Percentiles rank a stretch among this genome's conserved stretches.
These are phyloP conservation scores for Pseudophaeomoniella oleicola DNA, from an alignment of 2,329 filamentous ascomycete genomes.

Conservation along the genomic window DNA sequence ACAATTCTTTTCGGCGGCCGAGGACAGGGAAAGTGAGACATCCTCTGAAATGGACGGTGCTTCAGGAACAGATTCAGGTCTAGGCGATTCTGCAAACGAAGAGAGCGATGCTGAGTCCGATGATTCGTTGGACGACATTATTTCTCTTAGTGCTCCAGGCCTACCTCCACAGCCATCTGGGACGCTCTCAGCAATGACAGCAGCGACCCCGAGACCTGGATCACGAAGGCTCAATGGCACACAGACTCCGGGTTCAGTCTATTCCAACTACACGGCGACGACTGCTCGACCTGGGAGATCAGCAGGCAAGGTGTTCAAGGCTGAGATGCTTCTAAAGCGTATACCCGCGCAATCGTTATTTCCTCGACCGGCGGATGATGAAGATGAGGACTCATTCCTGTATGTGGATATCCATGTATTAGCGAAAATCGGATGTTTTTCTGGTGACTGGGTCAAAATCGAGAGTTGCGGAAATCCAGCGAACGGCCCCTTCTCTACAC, in stretches of 20 bases:
- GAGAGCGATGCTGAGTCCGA: conserved; percentile 72
- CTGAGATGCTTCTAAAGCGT: conserved; percentile 56
- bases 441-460: conserved; percentile 87
- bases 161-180: conserved; percentile 66
- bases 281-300: conserved; percentile 62
- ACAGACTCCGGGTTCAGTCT: conserved; percentile 73
- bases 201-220: conserved; percentile 65
- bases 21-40: conserved; percentile 45
- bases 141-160: conserved; percentile 68
- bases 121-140: conserved; percentile 86
- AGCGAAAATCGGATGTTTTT: conserved; percentile 87
- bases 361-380: conserved; percentile 68
- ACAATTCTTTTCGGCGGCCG: conserved; percentile 82
- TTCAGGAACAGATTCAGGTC: conserved; percentile 44
- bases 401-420: conserved; percentile 82
- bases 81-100: conserved; percentile 43
- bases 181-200: conserved; percentile 62
- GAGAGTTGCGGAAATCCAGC: conserved; percentile 60
- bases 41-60: conserved; percentile 37
- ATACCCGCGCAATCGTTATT: conserved; percentile 71
- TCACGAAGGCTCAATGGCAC: conserved; percentile 59
- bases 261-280: conserved; percentile 73
- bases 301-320: conserved; percentile 68
- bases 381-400: conserved; percentile 72
- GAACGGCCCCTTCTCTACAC: conserved; percentile 41